Evolutionary conservation across 306 rosid species (phyloP).

Genomic region (Dalbergia cochinchinensis): DNA sequence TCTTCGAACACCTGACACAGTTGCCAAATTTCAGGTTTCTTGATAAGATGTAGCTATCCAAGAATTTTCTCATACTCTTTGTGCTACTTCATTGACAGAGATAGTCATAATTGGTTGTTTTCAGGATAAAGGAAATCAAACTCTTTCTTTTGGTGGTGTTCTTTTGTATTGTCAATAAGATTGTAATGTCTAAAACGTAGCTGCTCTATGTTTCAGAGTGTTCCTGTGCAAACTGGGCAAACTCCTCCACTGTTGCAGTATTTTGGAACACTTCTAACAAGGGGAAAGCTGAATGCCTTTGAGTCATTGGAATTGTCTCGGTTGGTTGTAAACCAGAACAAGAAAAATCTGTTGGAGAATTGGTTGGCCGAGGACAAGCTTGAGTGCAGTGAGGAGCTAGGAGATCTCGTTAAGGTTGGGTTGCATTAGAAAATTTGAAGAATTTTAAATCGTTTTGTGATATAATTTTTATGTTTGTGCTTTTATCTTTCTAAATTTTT

Average conservation of each 20-base stretch:
- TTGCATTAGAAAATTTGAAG: conserved; percentile 36
- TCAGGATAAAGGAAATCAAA: background rate
- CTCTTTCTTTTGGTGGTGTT: background rate
- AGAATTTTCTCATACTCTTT: conserved; percentile 20
- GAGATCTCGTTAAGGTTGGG: conserved; percentile 97
- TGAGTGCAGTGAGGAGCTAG: conserved; percentile 99
- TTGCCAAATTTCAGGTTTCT: conserved; percentile 96
- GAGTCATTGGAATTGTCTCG: conserved; percentile 96
- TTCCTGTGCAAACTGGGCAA: conserved; percentile 98
- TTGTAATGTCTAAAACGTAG: conserved; percentile 7
- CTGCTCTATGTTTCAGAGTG: conserved; percentile 74
- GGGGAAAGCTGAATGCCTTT: conserved; percentile 93
- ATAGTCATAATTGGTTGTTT: conserved; percentile 11
- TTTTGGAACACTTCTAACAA: conserved; percentile 92
- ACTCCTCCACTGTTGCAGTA: conserved; percentile 98
- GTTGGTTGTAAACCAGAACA: conserved; percentile 98
- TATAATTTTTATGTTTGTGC: conserved; percentile 11
- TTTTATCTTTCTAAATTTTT: conserved; percentile 25
- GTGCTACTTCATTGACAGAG: conserved; percentile 14
- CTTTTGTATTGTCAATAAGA: conserved; percentile 24
- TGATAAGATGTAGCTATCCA: conserved; percentile 9
- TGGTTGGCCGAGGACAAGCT: conserved; percentile 99
- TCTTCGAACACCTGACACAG: conserved; percentile 98
- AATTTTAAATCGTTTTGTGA: conserved; percentile 26
- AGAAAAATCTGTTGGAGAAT: conserved; percentile 96